Evolutionary conservation across 306 rosid species (phyloP).

Genomic region (Sicyos baderoa): DNA sequence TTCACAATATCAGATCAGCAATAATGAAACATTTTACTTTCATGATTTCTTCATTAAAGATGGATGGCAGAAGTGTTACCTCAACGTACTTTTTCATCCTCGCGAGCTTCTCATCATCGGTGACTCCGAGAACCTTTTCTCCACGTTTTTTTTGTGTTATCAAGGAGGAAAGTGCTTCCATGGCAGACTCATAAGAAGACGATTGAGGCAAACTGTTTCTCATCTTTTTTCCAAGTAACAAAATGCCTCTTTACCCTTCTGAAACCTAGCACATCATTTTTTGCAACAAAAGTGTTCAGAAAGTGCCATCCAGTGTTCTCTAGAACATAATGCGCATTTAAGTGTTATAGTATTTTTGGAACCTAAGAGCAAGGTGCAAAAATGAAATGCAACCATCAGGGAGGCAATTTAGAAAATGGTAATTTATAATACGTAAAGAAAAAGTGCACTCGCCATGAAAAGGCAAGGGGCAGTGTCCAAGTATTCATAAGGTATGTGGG

Average conservation of each 20-base stretch:
- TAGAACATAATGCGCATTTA: background rate
- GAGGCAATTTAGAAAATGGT: background rate
- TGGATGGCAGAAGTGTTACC: conserved; percentile 28
- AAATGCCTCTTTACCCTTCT: conserved; percentile 26
- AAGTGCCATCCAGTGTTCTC: background rate
- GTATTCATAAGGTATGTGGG: no score
- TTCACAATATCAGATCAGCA: background rate
- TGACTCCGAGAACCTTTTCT: conserved; percentile 27
- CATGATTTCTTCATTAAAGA: background rate
- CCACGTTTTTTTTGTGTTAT: conserved; percentile 53
- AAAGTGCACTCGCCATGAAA: no score
- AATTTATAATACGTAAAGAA: background rate
- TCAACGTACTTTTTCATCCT: conserved; percentile 51
- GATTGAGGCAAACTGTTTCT: conserved; percentile 24
- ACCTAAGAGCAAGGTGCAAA: background rate
- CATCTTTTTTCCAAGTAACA: conserved; percentile 29
- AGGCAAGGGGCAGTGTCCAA: no score
- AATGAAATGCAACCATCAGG: background rate
- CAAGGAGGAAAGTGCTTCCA: conserved; percentile 73
- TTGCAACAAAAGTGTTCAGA: background rate
- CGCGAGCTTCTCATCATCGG: conserved; percentile 33
- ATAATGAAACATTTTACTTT: background rate
- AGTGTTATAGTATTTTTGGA: background rate
- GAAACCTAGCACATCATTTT: conserved; percentile 31
- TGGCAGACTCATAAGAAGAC: conserved; percentile 47